A percentile compares a stretch with the other conserved stretches of the same genome.
Conservation (phyloP, 805 yeast species). For the Kodamaea hsintzibuensis region DNA sequence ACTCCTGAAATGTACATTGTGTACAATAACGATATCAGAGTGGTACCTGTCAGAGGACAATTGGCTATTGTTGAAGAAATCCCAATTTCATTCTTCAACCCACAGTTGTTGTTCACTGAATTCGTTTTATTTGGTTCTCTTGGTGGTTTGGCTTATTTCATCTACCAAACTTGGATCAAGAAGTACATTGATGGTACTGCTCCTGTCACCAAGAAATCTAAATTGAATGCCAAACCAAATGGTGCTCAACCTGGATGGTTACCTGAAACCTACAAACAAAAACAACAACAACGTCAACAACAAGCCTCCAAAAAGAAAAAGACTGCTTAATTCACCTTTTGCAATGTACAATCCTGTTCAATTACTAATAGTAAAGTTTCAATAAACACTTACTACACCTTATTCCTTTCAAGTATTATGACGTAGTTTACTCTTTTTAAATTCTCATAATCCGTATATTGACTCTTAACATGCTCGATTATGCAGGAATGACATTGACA, state of each 20-base stretch:
- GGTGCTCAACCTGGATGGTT: neutral
- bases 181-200: conserved; percentile 43
- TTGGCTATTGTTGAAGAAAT: conserved; percentile 61
- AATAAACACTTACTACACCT: too few relatives aligned
- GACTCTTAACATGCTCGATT: neutral
- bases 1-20: conserved; percentile 60
- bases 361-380: too few relatives aligned
- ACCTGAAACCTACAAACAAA: neutral
- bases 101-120: conserved; percentile 67
- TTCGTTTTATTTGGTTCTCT: conserved; percentile 46
- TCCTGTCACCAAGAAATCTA: conserved; percentile 23
- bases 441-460: too few relatives aligned
- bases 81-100: conserved; percentile 69
- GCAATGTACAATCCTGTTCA: neutral
- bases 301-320: neutral
- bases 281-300: too few relatives aligned
- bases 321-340: neutral
- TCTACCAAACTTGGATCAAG: conserved; percentile 46
- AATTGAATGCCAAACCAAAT: neutral
- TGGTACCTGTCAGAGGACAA: conserved; percentile 58
- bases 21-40: conserved; percentile 50
- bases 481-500: neutral
- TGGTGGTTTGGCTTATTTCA: conserved; percentile 41
- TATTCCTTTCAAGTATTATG: too few relatives aligned
- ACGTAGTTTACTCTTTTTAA: too few relatives aligned